Percentiles rank a stretch among this genome's conserved stretches.
phyloP scores from a whole-genome alignment of 768 basidiomycete genomes.

The Nevesoporus exiguus region DNA sequence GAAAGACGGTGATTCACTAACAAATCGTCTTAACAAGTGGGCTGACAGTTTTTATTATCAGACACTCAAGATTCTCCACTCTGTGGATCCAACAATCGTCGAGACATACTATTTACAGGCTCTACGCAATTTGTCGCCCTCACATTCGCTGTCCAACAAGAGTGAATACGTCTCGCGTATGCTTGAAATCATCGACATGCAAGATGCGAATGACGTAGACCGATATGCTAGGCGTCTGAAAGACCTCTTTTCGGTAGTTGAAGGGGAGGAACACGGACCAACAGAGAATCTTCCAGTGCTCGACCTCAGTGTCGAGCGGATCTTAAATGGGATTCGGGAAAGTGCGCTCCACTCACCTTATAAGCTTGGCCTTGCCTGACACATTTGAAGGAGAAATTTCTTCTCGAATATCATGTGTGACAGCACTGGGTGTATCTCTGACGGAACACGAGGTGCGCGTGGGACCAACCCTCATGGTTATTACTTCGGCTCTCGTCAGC shows the following conservation, averaged over 20 bases:
- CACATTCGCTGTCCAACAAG: slow-evolving; percentile 33
- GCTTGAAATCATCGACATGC: slow-evolving; percentile 52
- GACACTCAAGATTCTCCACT: slow-evolving; percentile 57
- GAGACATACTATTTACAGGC: slow-evolving; percentile 50
- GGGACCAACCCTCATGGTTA: slow-evolving; percentile 62
- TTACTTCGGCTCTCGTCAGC: slow-evolving; percentile 64
- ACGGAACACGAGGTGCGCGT: slow-evolving; percentile 35
- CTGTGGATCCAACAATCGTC: slow-evolving; percentile 58
- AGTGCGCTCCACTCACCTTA: slow-evolving; percentile 37
- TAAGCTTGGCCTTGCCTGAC: slow-evolving; percentile 11
- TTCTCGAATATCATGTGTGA: slow-evolving; percentile 44
- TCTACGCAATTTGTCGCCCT: slow-evolving; percentile 36
- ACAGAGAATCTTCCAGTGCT: slow-evolving; percentile 41
- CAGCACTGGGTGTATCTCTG: slow-evolving; percentile 44
- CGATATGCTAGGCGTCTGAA: slow-evolving; percentile 52
- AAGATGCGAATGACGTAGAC: slow-evolving; percentile 50
- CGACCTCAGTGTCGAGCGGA: slow-evolving; percentile 54
- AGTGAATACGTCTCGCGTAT: slow-evolving; percentile 45
- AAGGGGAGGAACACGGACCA: slow-evolving; percentile 32
- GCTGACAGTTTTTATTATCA: slow-evolving; percentile 28
- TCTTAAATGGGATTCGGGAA: slow-evolving; percentile 48
- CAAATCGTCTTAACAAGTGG: neutral
- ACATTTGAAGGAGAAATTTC: slow-evolving; percentile 34
- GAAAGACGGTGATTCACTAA: slow-evolving; percentile 49
- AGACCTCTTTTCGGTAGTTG: slow-evolving; percentile 36